Conservation (phyloP, 169 alveolate species). For the Plasmodium berghei region DNA sequence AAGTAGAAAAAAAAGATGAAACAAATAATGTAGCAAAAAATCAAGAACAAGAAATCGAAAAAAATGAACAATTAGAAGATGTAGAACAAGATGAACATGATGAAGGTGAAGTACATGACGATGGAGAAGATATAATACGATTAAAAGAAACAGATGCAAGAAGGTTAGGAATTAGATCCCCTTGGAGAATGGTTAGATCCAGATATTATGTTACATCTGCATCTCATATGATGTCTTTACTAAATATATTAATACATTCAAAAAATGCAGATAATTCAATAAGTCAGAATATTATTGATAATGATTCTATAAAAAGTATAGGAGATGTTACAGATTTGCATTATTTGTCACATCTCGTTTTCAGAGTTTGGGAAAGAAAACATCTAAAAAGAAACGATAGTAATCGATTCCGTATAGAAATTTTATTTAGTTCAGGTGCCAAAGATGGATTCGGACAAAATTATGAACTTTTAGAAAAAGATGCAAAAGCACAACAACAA, state of each 20-base stretch:
- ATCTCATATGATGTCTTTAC: slow-evolving; percentile 87
- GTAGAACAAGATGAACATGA: slow-evolving; percentile 13
- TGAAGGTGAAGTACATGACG: slow-evolving; percentile 67
- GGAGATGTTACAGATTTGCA: slow-evolving; percentile 85
- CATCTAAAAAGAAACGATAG: slow-evolving; percentile 62
- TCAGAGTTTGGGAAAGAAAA: slow-evolving; percentile 88
- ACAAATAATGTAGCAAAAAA: not conserved
- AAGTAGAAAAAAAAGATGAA: not conserved
- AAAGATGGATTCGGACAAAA: slow-evolving; percentile 88
- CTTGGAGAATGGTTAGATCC: slow-evolving; percentile 91
- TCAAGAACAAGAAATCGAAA: not conserved
- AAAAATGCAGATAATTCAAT: slow-evolving; percentile 79
- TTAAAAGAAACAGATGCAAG: slow-evolving; percentile 89
- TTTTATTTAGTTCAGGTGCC: slow-evolving; percentile 89
- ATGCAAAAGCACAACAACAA: slow-evolving; percentile 84
- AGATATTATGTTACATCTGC: slow-evolving; percentile 93
- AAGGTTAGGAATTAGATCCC: slow-evolving; percentile 87
- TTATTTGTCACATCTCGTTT: slow-evolving; percentile 88
- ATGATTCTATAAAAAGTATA: slow-evolving; percentile 76
- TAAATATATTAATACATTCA: slow-evolving; percentile 83
- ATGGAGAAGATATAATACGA: slow-evolving; percentile 84
- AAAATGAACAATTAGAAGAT: not conserved
- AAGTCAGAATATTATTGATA: slow-evolving; percentile 76
- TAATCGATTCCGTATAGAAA: slow-evolving; percentile 83
- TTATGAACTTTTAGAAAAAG: slow-evolving; percentile 79